A percentile compares a stretch with the other conserved stretches of the same genome.
These are phyloP conservation scores for Excoecaria cochinchinensis DNA, from an alignment of 345 rosid genomes.

Conservation along the genomic window DNA sequence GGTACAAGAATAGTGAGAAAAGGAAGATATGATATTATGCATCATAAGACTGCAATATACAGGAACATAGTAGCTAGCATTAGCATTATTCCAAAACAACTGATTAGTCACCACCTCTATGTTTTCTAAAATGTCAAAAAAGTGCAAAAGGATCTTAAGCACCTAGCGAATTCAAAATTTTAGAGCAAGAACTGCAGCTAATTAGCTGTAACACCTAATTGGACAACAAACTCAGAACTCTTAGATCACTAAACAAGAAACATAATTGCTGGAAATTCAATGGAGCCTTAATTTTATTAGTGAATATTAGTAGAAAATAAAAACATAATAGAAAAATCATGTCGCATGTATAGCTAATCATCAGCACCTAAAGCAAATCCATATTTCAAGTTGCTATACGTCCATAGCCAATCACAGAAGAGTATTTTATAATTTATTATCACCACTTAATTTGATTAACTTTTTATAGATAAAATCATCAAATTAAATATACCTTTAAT, in stretches of 20 bases:
- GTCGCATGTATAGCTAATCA: background rate
- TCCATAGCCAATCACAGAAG: too few species aligned
- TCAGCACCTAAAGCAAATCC: background rate
- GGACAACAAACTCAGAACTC: background rate
- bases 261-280: background rate
- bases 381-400: background rate
- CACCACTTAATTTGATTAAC: background rate
- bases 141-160: background rate
- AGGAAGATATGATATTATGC: conserved; percentile 2
- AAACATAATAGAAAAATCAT: background rate
- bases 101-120: background rate
- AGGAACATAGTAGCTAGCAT: background rate
- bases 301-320: background rate
- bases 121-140: background rate
- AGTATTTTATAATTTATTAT: background rate
- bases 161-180: background rate
- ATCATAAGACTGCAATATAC: background rate
- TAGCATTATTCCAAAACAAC: too few species aligned
- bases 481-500: conserved; percentile 34
- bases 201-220: background rate
- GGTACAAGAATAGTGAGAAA: background rate
- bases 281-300: background rate
- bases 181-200: background rate
- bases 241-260: background rate
- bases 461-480: background rate